Evolutionary conservation across 2,329 filamentous ascomycete species (phyloP).

Genomic region (Stemphylium vesicarium): DNA sequence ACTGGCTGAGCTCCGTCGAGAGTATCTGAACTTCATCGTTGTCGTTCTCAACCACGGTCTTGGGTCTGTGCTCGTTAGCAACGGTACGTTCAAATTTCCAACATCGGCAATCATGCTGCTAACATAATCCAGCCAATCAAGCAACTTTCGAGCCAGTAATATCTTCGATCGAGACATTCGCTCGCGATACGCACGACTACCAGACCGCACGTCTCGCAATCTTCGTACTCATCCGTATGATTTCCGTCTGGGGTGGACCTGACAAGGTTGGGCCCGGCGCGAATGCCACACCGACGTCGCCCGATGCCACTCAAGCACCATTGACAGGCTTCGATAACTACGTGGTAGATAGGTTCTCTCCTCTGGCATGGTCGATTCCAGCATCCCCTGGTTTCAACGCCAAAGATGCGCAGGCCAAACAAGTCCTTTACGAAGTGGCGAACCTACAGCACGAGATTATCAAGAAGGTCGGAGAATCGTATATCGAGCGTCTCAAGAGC

Average conservation of each 20-base stretch:
- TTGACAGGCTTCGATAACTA: slow-evolving; percentile 91
- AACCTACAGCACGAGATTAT: slow-evolving; percentile 88
- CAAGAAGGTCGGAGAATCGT: slow-evolving; percentile 83
- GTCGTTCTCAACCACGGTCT: slow-evolving; percentile 91
- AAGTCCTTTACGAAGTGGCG: slow-evolving; percentile 87
- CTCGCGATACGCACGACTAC: slow-evolving; percentile 74
- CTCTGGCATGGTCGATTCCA: slow-evolving; percentile 87
- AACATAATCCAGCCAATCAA: slow-evolving; percentile 69
- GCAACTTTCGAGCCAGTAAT: slow-evolving; percentile 88
- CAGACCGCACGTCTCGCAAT: slow-evolving; percentile 77
- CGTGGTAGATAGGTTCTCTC: slow-evolving; percentile 86
- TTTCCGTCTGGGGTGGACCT: slow-evolving; percentile 86
- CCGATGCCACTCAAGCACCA: slow-evolving; percentile 60
- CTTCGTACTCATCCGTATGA: slow-evolving; percentile 81
- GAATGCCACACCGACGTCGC: slow-evolving; percentile 43
- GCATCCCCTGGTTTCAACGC: slow-evolving; percentile 79
- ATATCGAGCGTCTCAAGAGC: slow-evolving; percentile 71
- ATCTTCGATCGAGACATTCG: slow-evolving; percentile 81
- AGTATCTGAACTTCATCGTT: slow-evolving; percentile 93
- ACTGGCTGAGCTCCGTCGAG: slow-evolving; percentile 84
- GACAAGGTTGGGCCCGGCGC: slow-evolving; percentile 59
- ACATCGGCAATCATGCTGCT: slow-evolving; percentile 3
- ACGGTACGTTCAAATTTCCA: slow-evolving; percentile 54
- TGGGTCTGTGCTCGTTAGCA: slow-evolving; percentile 85
- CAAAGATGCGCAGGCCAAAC: slow-evolving; percentile 85